Evolutionary conservation across 805 yeast species (phyloP).

Genomic region (Tetrapisispora iriomotensis): DNA sequence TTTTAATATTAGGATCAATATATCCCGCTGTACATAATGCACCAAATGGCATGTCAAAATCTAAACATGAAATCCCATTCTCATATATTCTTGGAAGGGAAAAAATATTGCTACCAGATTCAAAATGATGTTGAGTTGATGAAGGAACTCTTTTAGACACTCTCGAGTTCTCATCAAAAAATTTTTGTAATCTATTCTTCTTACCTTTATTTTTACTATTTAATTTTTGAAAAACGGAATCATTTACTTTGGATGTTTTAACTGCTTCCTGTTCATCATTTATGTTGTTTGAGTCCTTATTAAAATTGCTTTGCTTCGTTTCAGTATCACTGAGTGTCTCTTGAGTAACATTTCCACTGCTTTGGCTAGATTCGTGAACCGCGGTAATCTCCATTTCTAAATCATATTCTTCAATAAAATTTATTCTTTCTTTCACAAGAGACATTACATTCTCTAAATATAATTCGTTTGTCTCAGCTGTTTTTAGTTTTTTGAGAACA

Average conservation of each 20-base stretch:
- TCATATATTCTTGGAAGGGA: constrained; percentile 41
- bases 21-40: constrained; percentile 63
- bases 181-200: constrained; percentile 12
- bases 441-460: constrained; percentile 40
- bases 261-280: constrained; percentile 6
- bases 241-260: neutral
- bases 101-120: constrained; percentile 46
- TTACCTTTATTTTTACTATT: constrained; percentile 20
- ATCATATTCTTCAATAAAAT: constrained; percentile 34
- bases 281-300: neutral
- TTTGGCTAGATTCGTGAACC: constrained; percentile 2
- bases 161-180: constrained; percentile 22
- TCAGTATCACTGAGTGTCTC: constrained; percentile 4
- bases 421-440: constrained; percentile 36
- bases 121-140: constrained; percentile 50
- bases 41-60: constrained; percentile 68
- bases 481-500: constrained; percentile 50
- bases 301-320: neutral
- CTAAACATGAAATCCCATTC: constrained; percentile 45
- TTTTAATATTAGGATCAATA: constrained; percentile 64
- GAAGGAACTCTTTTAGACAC: constrained; percentile 44
- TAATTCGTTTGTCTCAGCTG: constrained; percentile 52
- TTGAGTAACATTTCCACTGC: neutral
- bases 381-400: constrained; percentile 22
- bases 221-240: constrained; percentile 37